Evolutionary conservation across 306 rosid species (phyloP), one percentile per base, ranked within the genome.

Genomic region (Hippophae rhamnoides): DNA sequence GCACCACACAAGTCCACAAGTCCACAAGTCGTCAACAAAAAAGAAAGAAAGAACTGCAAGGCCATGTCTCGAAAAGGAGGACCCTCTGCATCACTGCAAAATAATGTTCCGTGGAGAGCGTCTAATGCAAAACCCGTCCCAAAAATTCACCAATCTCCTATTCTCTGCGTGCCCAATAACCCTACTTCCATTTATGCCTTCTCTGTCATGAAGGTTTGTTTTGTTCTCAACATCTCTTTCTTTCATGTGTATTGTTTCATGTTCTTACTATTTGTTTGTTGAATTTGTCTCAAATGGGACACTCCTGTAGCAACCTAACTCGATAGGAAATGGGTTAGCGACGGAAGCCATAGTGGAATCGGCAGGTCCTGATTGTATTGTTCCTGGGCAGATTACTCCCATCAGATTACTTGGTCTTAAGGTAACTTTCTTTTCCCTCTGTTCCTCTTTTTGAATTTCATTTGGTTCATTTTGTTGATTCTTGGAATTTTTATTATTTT

Each of bases 71-170:
- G 71, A 47, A 87, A 81, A 67, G 80, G 84, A 52, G 80, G 78
- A 52, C 64, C 63, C 31, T 40, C 54, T 3, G 65, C 90, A 52
- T 56, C 81, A 25, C 78, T 92, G 41, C 81, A 70, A 10, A 74
- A 88, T 64, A 96, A 92, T 44, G 99, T 71, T 50, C 99, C 96
- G 42, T 92, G 96, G 99, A 71, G 99, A 68, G 89, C 81, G 8
- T 49, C 80, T 31, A 60, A 78, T 7, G 52, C 9, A 8, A 92
- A 78, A 12, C 84, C 95, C 63, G 0, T 85, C 25, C 99, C 96
- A 77, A 92, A 62, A 85, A 88, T 92, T 42, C 87, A 92, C 52
- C 96, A 81, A 3, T 68, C 95, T 47, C 95, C 96, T 2, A 1
- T 83, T 49, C 86, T 92, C 31, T 87, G 98, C 68, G 52, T 85